These are phyloP conservation scores for Mimosa pudica DNA, from an alignment of 306 rosid species.

Conservation along the genomic window DNA sequence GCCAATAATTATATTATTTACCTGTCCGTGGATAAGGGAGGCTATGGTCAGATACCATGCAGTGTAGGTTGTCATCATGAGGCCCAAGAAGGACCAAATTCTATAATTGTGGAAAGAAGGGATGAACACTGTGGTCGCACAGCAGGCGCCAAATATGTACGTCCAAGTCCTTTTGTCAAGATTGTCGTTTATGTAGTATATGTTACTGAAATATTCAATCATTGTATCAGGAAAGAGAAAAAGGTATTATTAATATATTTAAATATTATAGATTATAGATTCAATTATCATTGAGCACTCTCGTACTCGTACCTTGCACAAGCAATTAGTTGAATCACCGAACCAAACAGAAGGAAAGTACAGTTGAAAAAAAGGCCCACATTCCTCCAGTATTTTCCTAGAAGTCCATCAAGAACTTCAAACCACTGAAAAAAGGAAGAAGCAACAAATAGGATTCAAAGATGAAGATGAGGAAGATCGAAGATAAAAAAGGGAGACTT, in stretches of 20 bases:
- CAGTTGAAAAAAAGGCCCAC: constrained; percentile 91
- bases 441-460: constrained; percentile 15
- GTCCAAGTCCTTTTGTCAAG: no score
- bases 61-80: constrained; percentile 88
- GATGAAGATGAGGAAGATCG: constrained; percentile 4
- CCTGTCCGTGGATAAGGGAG: constrained; percentile 89
- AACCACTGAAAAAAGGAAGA: constrained; percentile 67
- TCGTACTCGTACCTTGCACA: constrained; percentile 74
- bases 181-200: no score
- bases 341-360: constrained; percentile 96
- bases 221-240: not conserved
- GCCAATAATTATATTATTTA: constrained; percentile 11
- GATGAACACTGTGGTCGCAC: no score
- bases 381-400: constrained; percentile 95
- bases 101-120: no score
- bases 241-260: not conserved
- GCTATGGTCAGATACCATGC: constrained; percentile 98
- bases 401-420: constrained; percentile 96
- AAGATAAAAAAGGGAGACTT: not conserved
- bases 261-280: constrained; percentile 11
- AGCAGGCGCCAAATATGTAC: no score
- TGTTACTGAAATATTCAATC: constrained; percentile 48
- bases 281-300: no score
- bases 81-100: constrained; percentile 65
- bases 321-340: constrained; percentile 95